Evolutionary conservation across 768 basidiomycete species (phyloP).

Genomic region (Xerocomellus dryophilus): DNA sequence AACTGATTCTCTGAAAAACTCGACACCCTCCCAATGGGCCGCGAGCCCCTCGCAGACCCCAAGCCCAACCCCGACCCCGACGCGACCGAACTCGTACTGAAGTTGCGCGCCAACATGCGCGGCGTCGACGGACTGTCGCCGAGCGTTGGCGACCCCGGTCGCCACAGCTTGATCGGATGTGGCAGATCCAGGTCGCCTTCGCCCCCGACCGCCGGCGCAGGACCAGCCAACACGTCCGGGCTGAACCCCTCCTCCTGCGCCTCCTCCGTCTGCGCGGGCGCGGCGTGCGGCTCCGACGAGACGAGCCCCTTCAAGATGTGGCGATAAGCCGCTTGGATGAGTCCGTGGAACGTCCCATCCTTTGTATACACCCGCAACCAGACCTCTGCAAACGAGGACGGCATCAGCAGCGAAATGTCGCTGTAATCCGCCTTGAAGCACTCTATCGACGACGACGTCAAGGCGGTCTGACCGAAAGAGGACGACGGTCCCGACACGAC

Average conservation of each 20-base stretch:
- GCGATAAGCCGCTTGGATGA: slow-evolving; percentile 70
- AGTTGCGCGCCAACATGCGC: slow-evolving; percentile 19
- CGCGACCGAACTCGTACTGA: slow-evolving; percentile 10
- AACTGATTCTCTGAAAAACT: slow-evolving; percentile 43
- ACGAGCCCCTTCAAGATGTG: slow-evolving; percentile 32
- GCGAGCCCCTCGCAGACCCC: neutral
- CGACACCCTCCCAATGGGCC: slow-evolving; percentile 27
- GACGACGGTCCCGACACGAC: slow-evolving; percentile 11
- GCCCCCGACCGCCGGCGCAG: no score
- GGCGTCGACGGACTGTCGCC: slow-evolving; percentile 30
- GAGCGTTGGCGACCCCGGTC: neutral
- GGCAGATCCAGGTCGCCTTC: slow-evolving; percentile 14
- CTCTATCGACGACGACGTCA: slow-evolving; percentile 31
- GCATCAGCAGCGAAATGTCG: slow-evolving; percentile 65
- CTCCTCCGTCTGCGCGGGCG: neutral
- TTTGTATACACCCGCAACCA: slow-evolving; percentile 68
- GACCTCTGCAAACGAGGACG: slow-evolving; percentile 64
- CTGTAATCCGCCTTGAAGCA: slow-evolving; percentile 46
- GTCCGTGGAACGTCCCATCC: slow-evolving; percentile 49
- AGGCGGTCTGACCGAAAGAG: neutral
- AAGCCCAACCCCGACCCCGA: neutral
- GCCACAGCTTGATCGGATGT: slow-evolving; percentile 26
- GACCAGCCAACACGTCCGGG: slow-evolving; percentile 5
- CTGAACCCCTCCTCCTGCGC: slow-evolving; percentile 13
- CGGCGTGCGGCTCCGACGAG: neutral